Percentiles rank a stretch among this genome's conserved stretches.
Evolutionary conservation across 257 asterid genomes (phyloP).

Genomic region (Handroanthus guayacan): DNA sequence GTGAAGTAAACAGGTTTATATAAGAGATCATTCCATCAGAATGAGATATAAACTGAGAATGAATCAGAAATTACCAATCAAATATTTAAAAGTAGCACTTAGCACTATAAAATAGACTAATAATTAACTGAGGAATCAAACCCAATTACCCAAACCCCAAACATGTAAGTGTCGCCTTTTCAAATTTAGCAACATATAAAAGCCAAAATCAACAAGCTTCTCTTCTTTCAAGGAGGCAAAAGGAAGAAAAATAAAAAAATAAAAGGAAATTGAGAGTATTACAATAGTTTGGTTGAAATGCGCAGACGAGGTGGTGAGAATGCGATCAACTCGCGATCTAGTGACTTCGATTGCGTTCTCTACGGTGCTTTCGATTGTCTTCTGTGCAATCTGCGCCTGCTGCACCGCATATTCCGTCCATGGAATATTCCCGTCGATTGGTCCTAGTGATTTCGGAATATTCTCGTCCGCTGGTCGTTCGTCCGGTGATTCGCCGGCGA

Average conservation of each 20-base stretch:
- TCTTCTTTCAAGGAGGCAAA: not conserved
- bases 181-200: conserved; percentile 1
- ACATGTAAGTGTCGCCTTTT: not conserved
- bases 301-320: conserved; percentile 78
- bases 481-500: conserved; percentile 58
- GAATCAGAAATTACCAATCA: not conserved
- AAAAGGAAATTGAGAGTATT: conserved; percentile 36
- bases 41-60: not conserved
- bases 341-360: conserved; percentile 70
- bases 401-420: conserved; percentile 76
- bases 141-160: not conserved
- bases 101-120: not conserved
- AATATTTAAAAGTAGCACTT: not conserved
- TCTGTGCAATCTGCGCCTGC: conserved; percentile 73
- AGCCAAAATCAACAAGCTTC: not conserved
- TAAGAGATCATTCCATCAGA: no score
- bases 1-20: no score
- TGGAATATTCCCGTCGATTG: conserved; percentile 45
- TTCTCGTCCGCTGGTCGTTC: conserved; percentile 34
- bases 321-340: conserved; percentile 73
- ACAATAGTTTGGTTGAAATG: conserved; percentile 85
- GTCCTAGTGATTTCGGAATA: conserved; percentile 25
- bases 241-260: not conserved
- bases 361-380: conserved; percentile 53
- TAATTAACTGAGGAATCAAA: no score